Percentiles rank a stretch among this genome's conserved stretches.
These are phyloP conservation scores for Fusarium sp. DNA, from an alignment of 2,329 filamentous ascomycete genomes.

Conservation along the genomic window DNA sequence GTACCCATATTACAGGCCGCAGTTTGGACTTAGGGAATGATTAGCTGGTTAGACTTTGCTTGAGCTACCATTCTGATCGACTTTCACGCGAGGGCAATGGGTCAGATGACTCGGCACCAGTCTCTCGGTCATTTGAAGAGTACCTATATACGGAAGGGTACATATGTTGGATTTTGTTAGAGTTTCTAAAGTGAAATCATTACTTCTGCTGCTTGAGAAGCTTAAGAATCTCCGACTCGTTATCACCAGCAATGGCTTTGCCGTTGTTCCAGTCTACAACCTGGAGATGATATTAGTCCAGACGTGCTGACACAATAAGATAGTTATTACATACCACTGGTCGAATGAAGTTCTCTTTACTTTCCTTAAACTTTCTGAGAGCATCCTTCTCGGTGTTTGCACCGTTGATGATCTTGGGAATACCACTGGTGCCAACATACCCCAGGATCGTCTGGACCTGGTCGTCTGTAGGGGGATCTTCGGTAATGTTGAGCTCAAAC, in stretches of 20 bases:
- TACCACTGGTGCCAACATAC: slow-evolving; percentile 76
- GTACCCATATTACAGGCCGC: background rate
- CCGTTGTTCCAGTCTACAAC: slow-evolving; percentile 95
- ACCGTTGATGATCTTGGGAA: slow-evolving; percentile 74
- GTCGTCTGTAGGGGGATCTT: slow-evolving; percentile 81
- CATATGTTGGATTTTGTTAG: slow-evolving; percentile 18
- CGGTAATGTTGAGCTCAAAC: slow-evolving; percentile 89
- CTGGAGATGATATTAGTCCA: slow-evolving; percentile 45
- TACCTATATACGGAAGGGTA: slow-evolving; percentile 36
- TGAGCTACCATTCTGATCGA: background rate
- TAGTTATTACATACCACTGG: slow-evolving; percentile 73
- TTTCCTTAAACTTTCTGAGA: slow-evolving; percentile 80
- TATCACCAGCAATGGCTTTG: slow-evolving; percentile 79
- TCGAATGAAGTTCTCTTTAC: slow-evolving; percentile 74
- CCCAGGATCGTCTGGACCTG: slow-evolving; percentile 87
- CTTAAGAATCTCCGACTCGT: slow-evolving; percentile 90
- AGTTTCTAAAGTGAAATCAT: slow-evolving; percentile 24
- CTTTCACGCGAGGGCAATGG: slow-evolving; percentile 8
- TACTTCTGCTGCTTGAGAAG: slow-evolving; percentile 72
- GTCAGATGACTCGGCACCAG: slow-evolving; percentile 16
- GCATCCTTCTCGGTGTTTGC: slow-evolving; percentile 82
- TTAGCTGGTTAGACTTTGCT: background rate
- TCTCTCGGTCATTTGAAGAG: slow-evolving; percentile 1
- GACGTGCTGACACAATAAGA: background rate
- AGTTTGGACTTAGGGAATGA: background rate